Evolutionary conservation across 129 eudicot species (phyloP).

Genomic region (Calendula officinalis): DNA sequence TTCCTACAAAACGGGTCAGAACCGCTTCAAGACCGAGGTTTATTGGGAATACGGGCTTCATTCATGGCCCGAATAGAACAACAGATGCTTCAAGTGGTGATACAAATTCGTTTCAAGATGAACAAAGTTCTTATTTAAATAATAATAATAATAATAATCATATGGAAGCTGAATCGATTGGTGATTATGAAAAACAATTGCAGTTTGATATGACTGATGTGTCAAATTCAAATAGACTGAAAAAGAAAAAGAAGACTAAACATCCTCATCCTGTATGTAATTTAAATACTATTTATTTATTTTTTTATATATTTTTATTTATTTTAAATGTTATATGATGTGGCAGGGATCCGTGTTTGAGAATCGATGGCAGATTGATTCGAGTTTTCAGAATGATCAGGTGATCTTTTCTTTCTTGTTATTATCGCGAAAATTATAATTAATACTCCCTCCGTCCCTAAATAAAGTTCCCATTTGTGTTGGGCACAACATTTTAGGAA

Average conservation of each 20-base stretch:
- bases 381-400: conserved; percentile 76
- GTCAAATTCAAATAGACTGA: conserved; percentile 48
- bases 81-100: conserved; percentile 94
- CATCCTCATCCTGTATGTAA: conserved; percentile 47
- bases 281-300: no score
- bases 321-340: neutral
- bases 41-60: conserved; percentile 50
- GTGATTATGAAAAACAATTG: conserved; percentile 61
- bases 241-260: conserved; percentile 86
- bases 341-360: conserved; percentile 62
- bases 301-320: conserved; percentile 9
- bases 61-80: conserved; percentile 52
- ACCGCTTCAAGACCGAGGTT: conserved; percentile 88
- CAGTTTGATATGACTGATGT: conserved; percentile 63
- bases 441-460: no score
- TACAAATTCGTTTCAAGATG: conserved; percentile 94
- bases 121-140: conserved; percentile 41
- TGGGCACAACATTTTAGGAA: no score
- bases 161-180: conserved; percentile 78
- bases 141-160: conserved; percentile 13
- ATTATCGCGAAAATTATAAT: neutral
- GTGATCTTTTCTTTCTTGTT: conserved; percentile 27
- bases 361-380: conserved; percentile 70
- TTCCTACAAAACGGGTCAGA: conserved; percentile 88
- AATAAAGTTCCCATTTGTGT: no score